Conservation (phyloP, 192 early-diverging fungal genomes). For the Obelidium mucronatum region DNA sequence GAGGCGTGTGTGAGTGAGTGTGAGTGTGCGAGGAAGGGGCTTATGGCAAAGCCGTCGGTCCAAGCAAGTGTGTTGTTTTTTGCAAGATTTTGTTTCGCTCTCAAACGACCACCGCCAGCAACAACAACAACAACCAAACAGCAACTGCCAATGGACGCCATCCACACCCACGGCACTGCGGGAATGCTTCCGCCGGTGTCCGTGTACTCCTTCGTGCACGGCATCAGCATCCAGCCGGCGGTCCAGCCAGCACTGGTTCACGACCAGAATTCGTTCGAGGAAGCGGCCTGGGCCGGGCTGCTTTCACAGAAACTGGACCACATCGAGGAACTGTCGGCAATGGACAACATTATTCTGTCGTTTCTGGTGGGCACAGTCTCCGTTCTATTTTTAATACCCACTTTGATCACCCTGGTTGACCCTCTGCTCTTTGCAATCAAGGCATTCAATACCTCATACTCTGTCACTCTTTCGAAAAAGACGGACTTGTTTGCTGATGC, state of each 20-base stretch:
- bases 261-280: background rate
- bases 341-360: slow-evolving; percentile 22
- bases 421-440: background rate
- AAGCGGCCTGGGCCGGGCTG: background rate
- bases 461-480: background rate
- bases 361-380: slow-evolving; percentile 10
- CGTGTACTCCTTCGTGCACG: slow-evolving; percentile 32
- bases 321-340: background rate
- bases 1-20: background rate
- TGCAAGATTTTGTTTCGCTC: no score
- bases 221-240: background rate
- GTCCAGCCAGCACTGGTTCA: background rate
- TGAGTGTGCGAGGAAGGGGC: background rate
- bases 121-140: no score
- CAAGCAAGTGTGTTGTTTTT: no score
- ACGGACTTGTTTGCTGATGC: slow-evolving; percentile 20
- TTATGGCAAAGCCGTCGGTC: background rate
- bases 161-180: background rate
- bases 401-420: background rate
- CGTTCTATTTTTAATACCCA: background rate
- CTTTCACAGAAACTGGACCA: background rate
- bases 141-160: slow-evolving; percentile 11
- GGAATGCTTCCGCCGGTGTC: background rate
- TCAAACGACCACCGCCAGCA: no score
- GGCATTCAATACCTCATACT: slow-evolving; percentile 31